Conservation (phyloP, 768 basidiomycete genomes). For the Candolleomyces efflorescens region DNA sequence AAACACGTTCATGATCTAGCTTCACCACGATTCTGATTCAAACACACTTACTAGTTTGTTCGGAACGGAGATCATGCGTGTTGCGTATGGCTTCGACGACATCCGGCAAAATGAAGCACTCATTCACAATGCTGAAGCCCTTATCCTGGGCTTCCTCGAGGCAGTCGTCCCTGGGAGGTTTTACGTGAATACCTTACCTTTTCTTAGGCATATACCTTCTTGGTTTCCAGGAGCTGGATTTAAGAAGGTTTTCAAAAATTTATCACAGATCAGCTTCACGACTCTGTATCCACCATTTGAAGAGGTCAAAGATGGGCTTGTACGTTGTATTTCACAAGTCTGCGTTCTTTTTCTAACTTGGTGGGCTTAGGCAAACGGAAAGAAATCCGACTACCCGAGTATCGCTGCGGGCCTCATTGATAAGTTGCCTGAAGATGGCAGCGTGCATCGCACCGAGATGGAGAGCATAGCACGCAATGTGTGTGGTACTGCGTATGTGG, state of each 20-base stretch:
- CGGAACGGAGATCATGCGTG: background rate
- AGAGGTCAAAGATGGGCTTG: background rate
- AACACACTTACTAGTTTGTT: background rate
- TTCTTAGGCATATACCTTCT: background rate
- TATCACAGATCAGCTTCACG: background rate
- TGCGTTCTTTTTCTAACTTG: no score
- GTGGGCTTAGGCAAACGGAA: background rate
- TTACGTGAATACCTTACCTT: constrained; percentile 3
- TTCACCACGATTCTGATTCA: no score
- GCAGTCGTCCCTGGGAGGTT: background rate
- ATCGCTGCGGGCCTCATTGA: constrained; percentile 5
- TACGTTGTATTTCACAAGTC: background rate
- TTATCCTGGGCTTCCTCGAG: background rate
- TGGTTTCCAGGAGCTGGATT: constrained; percentile 7
- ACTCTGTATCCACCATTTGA: background rate
- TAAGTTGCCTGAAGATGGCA: background rate
- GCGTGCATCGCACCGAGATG: background rate
- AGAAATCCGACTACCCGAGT: background rate
- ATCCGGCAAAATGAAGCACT: background rate
- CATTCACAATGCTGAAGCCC: background rate
- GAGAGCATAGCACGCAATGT: constrained; percentile 21
- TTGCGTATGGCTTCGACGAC: constrained; percentile 3
- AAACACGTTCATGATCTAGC: no score
- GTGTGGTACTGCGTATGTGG: constrained; percentile 19
- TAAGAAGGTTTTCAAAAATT: background rate